These are phyloP conservation scores for Epichloe aotearoae DNA, from an alignment of 2,329 filamentous ascomycete genomes.

Conservation along the genomic window DNA sequence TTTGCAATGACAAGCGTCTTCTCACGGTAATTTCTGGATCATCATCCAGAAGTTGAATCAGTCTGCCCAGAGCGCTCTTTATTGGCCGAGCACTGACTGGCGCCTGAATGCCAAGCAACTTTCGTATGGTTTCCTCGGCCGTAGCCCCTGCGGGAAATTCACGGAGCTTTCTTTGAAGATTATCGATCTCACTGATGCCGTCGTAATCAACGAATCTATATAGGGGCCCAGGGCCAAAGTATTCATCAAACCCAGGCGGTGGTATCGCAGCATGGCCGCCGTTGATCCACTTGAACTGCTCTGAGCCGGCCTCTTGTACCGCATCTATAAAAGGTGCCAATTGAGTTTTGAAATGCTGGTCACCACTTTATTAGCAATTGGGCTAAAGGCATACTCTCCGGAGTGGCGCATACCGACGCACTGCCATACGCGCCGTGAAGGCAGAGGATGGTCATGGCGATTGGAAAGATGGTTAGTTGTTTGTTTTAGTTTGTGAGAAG, in stretches of 20 bases:
- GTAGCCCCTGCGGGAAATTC: not conserved
- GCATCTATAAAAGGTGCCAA: conserved; percentile 1
- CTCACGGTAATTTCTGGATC: conserved; percentile 3
- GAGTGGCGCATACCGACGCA: not conserved
- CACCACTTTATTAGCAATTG: not conserved
- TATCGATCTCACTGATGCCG: not conserved
- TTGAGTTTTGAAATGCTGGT: conserved; percentile 1
- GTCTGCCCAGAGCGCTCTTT: not conserved
- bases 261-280: not conserved
- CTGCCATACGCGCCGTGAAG: conserved; percentile 4
- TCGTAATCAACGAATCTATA: conserved; percentile 4
- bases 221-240: conserved; percentile 1
- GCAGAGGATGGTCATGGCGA: conserved; percentile 4
- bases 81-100: not conserved
- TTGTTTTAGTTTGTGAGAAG: not conserved
- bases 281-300: conserved; percentile 4
- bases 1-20: not conserved
- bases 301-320: not conserved
- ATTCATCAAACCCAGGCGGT: conserved; percentile 1
- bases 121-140: conserved; percentile 1
- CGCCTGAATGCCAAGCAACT: not conserved
- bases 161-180: not conserved
- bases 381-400: too few species aligned
- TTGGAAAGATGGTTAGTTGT: not conserved
- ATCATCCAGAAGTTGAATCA: not conserved